Evolutionary conservation across 83 land plant species (phyloP).

Genomic region (Picea abies): DNA sequence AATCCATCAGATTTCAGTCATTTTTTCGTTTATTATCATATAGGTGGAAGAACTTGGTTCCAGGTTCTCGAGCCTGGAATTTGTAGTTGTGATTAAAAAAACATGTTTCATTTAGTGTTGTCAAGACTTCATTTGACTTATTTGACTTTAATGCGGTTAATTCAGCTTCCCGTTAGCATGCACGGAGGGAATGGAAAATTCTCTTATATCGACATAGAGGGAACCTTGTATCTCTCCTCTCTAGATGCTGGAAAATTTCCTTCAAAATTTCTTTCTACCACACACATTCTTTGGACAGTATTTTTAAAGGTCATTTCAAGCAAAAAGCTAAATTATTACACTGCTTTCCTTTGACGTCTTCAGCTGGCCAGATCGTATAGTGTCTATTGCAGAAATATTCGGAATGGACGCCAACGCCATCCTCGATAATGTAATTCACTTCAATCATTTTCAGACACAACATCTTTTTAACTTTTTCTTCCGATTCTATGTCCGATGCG

Average conservation of each 20-base stretch:
- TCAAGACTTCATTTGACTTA: background rate
- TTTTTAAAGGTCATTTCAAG: background rate
- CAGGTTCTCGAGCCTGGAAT: background rate
- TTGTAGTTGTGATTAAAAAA: background rate
- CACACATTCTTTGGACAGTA: too few relatives aligned
- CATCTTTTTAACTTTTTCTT: too few relatives aligned
- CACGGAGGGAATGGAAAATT: constrained; percentile 97
- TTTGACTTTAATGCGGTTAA: background rate
- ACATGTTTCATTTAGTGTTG: background rate
- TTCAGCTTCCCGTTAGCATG: constrained; percentile 91
- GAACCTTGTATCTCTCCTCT: constrained; percentile 83
- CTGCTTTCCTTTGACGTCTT: background rate
- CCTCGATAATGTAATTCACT: constrained; percentile 82
- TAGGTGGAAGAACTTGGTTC: too few relatives aligned
- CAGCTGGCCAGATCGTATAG: constrained; percentile 95
- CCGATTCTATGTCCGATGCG: too few relatives aligned
- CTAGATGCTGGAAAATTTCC: background rate
- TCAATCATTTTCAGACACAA: background rate
- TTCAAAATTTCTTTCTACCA: background rate
- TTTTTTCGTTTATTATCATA: too few relatives aligned
- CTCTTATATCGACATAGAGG: constrained; percentile 97
- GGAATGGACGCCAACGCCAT: constrained; percentile 94
- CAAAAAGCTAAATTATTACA: background rate
- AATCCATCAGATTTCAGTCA: too few relatives aligned
- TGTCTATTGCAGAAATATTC: constrained; percentile 92